A percentile compares a stretch with the other conserved stretches of the same genome.
Evolutionary conservation across 2,329 filamentous ascomycete species (phyloP).

Genomic region (Didymosphaeria variabile): DNA sequence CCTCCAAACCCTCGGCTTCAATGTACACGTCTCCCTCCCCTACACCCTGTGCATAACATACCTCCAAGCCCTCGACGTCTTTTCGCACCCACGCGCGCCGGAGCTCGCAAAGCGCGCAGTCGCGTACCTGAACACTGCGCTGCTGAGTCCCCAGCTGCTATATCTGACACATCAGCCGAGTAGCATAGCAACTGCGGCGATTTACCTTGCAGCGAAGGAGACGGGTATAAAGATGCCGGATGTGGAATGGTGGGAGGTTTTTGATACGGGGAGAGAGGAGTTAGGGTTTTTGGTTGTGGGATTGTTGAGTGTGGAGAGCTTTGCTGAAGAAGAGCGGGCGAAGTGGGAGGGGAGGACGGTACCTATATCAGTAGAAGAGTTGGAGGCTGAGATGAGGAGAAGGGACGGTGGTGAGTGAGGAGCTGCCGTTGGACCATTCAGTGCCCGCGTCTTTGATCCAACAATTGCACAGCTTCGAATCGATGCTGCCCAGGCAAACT

Average conservation of each 20-base stretch:
- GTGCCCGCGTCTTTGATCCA: background rate
- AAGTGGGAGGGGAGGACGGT: constrained; percentile 63
- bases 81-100: constrained; percentile 55
- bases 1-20: constrained; percentile 78
- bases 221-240: constrained; percentile 79
- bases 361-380: constrained; percentile 65
- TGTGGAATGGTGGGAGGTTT: constrained; percentile 96
- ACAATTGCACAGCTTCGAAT: background rate
- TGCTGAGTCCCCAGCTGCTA: constrained; percentile 86
- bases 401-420: constrained; percentile 30
- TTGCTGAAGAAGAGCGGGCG: constrained; percentile 67
- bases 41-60: constrained; percentile 91
- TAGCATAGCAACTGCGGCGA: constrained; percentile 83
- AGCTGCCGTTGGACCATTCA: background rate
- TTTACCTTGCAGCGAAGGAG: constrained; percentile 89
- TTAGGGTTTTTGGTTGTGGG: constrained; percentile 91
- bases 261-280: constrained; percentile 94
- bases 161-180: constrained; percentile 93
- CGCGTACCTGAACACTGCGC: constrained; percentile 82
- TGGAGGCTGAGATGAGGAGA: constrained; percentile 69
- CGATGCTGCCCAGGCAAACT: background rate
- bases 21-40: constrained; percentile 84
- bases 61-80: constrained; percentile 84
- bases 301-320: constrained; percentile 79
- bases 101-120: constrained; percentile 72